Base-by-base conservation (phyloP, 768 basidiomycete species). In the Amanita subjunquillea region DNA sequence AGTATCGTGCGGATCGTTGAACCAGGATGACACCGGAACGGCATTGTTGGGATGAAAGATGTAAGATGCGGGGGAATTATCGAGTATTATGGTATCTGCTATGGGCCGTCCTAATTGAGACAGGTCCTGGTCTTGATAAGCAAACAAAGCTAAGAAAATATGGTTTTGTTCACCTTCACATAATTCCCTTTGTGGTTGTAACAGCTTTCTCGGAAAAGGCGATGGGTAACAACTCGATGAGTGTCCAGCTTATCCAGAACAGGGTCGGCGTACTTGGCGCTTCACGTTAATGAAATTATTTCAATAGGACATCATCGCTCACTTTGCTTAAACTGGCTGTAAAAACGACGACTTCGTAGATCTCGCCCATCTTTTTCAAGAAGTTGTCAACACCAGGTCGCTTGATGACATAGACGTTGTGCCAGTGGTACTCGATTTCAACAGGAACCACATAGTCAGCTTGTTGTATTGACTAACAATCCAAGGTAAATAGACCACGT, bases 11-110 rank as follows among this genome's bases (percentile, higher is more conserved):
- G 94, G 94, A 69, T 93, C 93, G 67, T 97, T 98, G 74, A 99
- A 99, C 96, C 96, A 99, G 53, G 91, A 93, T 40, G 95, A 97
- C 55, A 99, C 94, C 10, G 96, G 96, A 4, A 98, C 95, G 37
- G 96, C 96, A 65, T 98, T 98, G 72, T 96, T 94, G 13, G 93
- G 93, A 64, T 99, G 95, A 78, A 99, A 99, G 55, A 98, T 95
- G 69, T 98, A 99, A 10, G 91, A 96, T 10, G 96, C 96, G 13
- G 96, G 96, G 25, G 95, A 98, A 67, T 98, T 99, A 71, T 98
- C 96, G 60, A 99, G 80, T 70, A 99, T 99, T 63, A 98, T 97
- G 55, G 87, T 91, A 63, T 95, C 91, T 44, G 82, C 77, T 59
- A 96, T 91, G 5, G 91, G 91, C 27, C 96, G 85, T 45, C 96